Percentiles rank a stretch among this genome's conserved stretches.
These are phyloP conservation scores for Pseudopyricularia cyperi DNA, from an alignment of 2,329 filamentous ascomycete species.

Conservation along the genomic window DNA sequence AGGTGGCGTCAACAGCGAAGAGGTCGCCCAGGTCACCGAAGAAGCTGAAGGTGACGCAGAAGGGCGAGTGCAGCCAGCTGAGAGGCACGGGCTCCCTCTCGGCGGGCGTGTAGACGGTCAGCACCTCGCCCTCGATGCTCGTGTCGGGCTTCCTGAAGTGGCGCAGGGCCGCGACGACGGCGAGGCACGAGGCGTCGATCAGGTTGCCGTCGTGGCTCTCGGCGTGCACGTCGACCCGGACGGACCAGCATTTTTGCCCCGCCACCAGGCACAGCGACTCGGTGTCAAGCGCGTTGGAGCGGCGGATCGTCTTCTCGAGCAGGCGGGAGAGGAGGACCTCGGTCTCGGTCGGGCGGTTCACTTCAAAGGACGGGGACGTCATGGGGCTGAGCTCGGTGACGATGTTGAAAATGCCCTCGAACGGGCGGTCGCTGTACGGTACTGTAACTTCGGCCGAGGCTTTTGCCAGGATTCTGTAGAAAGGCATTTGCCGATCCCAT, in stretches of 20 bases:
- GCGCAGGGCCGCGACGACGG: conserved; percentile 73
- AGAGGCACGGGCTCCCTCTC: conserved; percentile 86
- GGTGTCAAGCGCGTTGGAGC: conserved; percentile 84
- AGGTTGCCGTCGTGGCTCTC: conserved; percentile 85
- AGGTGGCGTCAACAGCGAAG: conserved; percentile 57
- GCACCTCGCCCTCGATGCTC: conserved; percentile 67
- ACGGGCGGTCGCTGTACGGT: conserved; percentile 77
- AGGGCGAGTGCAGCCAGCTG: conserved; percentile 81
- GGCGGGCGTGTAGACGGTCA: conserved; percentile 71
- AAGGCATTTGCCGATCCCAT: neutral
- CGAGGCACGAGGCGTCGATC: conserved; percentile 74
- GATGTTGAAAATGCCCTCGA: conserved; percentile 92
- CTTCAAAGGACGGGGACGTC: conserved; percentile 81
- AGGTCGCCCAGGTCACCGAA: conserved; percentile 61
- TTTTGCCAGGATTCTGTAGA: conserved; percentile 60
- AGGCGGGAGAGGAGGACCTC: conserved; percentile 79
- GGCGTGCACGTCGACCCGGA: conserved; percentile 85
- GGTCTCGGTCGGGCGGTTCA: conserved; percentile 67
- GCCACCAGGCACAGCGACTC: conserved; percentile 92
- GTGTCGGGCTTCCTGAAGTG: conserved; percentile 90
- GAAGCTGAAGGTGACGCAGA: conserved; percentile 83
- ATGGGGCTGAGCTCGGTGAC: conserved; percentile 84
- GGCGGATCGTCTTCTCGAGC: conserved; percentile 86
- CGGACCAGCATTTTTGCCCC: conserved; percentile 79
- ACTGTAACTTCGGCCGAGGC: conserved; percentile 81